phyloP scores from a whole-genome alignment of 352 stramenopile species.

The Globisporangium polare region DNA sequence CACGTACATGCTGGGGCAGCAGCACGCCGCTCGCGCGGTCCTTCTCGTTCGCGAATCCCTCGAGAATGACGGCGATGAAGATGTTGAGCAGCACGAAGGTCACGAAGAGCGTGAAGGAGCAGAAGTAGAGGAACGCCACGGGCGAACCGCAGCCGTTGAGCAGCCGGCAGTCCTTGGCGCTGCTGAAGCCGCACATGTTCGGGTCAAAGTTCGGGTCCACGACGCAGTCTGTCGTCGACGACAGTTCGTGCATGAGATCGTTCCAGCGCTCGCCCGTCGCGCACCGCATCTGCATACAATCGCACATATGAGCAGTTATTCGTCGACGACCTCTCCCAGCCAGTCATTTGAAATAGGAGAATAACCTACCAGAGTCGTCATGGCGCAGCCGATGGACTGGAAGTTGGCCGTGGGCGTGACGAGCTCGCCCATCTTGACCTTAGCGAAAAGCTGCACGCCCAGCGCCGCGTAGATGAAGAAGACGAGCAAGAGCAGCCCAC shows the following conservation, averaged over 20 bases:
- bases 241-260: slow-evolving; percentile 77
- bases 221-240: slow-evolving; percentile 25
- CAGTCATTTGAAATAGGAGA: no score
- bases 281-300: slow-evolving; percentile 52
- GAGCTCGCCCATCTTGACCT: no score
- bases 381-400: no score
- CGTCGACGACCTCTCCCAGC: no score
- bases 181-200: slow-evolving; percentile 43
- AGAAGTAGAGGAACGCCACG: slow-evolving; percentile 58
- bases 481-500: no score
- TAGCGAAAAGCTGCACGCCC: no score
- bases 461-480: no score
- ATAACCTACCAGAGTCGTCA: no score
- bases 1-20: slow-evolving; percentile 36
- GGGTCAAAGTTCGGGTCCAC: slow-evolving; percentile 29
- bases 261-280: slow-evolving; percentile 89
- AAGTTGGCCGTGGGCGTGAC: no score
- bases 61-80: slow-evolving; percentile 85
- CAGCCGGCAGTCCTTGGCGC: slow-evolving; percentile 30
- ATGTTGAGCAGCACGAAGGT: slow-evolving; percentile 85
- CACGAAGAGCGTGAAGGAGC: slow-evolving; percentile 79
- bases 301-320: no score
- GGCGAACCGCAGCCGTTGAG: slow-evolving; percentile 50
- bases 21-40: slow-evolving; percentile 52
- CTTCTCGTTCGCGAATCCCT: slow-evolving; percentile 75